Evolutionary conservation across 768 basidiomycete genomes (phyloP).

Genomic region (Agrocybe pediades): DNA sequence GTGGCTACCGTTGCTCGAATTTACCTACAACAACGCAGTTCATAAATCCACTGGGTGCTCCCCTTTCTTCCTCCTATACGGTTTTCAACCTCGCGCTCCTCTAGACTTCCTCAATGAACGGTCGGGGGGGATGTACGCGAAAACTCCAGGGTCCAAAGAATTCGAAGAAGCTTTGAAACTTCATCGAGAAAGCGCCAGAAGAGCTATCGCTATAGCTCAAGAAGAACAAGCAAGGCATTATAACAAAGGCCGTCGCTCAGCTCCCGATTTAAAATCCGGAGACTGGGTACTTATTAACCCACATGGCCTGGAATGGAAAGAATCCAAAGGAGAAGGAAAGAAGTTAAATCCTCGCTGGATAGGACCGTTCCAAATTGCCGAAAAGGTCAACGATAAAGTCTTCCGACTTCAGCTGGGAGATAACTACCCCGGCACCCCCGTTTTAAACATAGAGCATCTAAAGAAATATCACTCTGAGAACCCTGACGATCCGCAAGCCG

Average conservation of each 20-base stretch:
- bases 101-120: background rate
- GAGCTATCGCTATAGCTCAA: background rate
- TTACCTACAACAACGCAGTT: background rate
- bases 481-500: background rate
- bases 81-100: background rate
- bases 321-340: background rate
- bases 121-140: too few species aligned
- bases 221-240: background rate
- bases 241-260: background rate
- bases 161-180: background rate
- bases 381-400: background rate
- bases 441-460: conserved; percentile 1
- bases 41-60: background rate
- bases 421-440: background rate
- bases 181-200: background rate
- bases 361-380: conserved; percentile 2
- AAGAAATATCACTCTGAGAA: background rate
- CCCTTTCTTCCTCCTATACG: background rate
- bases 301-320: background rate
- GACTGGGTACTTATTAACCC: background rate
- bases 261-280: background rate
- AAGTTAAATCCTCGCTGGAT: background rate
- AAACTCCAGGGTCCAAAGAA: background rate
- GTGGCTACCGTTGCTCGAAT: background rate
- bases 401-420: background rate